phyloP scores from a whole-genome alignment of 2,329 filamentous ascomycete genomes.

The Calonectria pauciramosa region DNA sequence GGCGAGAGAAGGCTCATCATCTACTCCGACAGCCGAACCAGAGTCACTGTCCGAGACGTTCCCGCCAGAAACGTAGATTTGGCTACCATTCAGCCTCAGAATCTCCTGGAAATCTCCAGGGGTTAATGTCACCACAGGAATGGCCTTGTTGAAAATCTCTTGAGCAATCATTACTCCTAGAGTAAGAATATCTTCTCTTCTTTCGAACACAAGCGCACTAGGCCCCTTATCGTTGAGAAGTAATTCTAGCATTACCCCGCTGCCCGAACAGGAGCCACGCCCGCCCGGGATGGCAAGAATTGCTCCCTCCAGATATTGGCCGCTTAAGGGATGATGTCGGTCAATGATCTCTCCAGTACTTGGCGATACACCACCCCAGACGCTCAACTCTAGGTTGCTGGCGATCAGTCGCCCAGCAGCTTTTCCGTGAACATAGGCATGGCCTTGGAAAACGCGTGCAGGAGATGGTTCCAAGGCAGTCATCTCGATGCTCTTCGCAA shows the following conservation, averaged over 20 bases:
- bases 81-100: not conserved
- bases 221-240: constrained; percentile 20
- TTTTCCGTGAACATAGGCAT: constrained; percentile 15
- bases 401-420: constrained; percentile 13
- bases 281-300: constrained; percentile 29
- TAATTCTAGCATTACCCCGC: constrained; percentile 24
- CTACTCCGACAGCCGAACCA: not conserved
- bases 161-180: constrained; percentile 24
- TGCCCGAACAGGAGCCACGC: constrained; percentile 29
- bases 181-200: constrained; percentile 24
- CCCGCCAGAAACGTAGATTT: constrained; percentile 24
- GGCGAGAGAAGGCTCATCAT: not conserved
- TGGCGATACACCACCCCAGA: constrained; percentile 26
- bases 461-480: not conserved
- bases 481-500: not conserved
- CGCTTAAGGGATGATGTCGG: constrained; percentile 17
- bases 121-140: constrained; percentile 5
- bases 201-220: constrained; percentile 22
- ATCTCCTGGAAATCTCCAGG: constrained; percentile 6
- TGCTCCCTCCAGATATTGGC: constrained; percentile 1
- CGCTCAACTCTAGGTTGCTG: constrained; percentile 23
- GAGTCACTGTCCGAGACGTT: not conserved
- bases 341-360: constrained; percentile 27
- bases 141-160: constrained; percentile 20
- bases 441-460: not conserved